phyloP scores from a whole-genome alignment of 768 basidiomycete species.

The Tephrocybe sp. region DNA sequence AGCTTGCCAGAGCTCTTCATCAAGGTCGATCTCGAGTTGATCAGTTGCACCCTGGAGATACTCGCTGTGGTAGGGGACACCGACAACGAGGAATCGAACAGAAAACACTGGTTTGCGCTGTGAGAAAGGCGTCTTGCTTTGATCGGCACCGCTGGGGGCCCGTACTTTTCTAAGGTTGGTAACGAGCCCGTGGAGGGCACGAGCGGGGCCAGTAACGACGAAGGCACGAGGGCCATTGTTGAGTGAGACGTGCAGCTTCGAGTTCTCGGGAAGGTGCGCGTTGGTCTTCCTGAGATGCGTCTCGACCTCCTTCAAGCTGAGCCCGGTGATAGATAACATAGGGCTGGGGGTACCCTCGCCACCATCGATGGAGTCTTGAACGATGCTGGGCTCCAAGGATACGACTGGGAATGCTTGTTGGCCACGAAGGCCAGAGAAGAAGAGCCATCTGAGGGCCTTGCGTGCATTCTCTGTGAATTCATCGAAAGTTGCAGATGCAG shows the following conservation, averaged over 20 bases:
- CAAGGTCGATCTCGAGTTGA: constrained; percentile 75
- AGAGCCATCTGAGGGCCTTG: constrained; percentile 90
- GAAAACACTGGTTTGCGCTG: constrained; percentile 94
- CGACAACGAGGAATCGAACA: constrained; percentile 92
- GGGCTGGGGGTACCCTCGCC: constrained; percentile 93
- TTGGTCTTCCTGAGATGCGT: constrained; percentile 87
- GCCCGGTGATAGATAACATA: constrained; percentile 90
- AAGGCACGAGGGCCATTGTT: constrained; percentile 90
- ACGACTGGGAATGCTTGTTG: constrained; percentile 94
- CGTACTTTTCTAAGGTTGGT: constrained; percentile 88
- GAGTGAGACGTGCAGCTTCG: constrained; percentile 83
- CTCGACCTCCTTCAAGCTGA: constrained; percentile 74
- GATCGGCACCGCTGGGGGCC: constrained; percentile 84
- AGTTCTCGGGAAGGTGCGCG: constrained; percentile 75
- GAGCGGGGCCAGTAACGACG: constrained; percentile 90
- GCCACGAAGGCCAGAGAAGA: constrained; percentile 90
- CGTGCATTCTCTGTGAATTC: constrained; percentile 73
- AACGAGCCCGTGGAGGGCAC: constrained; percentile 91
- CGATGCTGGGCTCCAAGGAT: constrained; percentile 83
- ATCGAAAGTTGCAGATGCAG: constrained; percentile 75
- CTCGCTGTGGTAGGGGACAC: constrained; percentile 92
- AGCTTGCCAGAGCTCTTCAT: constrained; percentile 74
- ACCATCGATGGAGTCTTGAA: constrained; percentile 85
- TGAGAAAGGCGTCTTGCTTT: constrained; percentile 91
- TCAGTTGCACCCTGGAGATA: constrained; percentile 78